Evolutionary conservation across 176 grass and related monocot species (phyloP), one percentile per base, ranked within the genome.

Genomic region (Zoysia japonica): DNA sequence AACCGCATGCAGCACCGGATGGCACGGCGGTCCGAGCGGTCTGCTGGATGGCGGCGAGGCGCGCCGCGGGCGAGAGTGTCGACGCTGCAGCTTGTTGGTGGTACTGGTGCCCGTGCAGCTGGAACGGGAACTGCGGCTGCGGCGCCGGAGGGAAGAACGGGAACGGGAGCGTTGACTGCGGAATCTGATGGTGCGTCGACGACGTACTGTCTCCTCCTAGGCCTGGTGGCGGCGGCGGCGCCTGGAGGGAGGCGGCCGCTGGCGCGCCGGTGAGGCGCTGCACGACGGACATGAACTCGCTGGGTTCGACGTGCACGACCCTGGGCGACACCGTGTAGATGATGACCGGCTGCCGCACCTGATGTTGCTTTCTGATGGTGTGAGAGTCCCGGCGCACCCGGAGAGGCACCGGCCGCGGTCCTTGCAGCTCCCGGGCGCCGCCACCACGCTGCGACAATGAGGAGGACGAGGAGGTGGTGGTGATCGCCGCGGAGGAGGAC

Each of bases 251-350:
- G 14, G 35, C 13, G 9, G 64, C 0, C 13, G 47, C 39, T 3
- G 83, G 0, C 55, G 75, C 70, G 54, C 90, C 90, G 16, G 90
- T 92, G 65, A 92, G 86, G 36, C 90, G 90, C 71, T 92, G 90
- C 56, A 92, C 90, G 82, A 92, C 79, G 43, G 90, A 88, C 90
- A 80, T 88, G 86, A 92, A 92, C n/a, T 92, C 90, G 75, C 64
- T 15, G 38, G 86, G 70, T 20, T 83, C 12, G 15, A 75, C 48
- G 65, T 92, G 90, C 48, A 92, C 77, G 44, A 92, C 86, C 86
- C 77, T 92, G 65, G 90, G 90, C 6, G 90, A 88, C 70, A 64
- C 75, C n/a, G 71, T 76, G 79, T 92, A 92, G 78, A 92, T 88
- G 81, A 92, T 88, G 11, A 88, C 74, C 43, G 90, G 90, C 57